These are phyloP conservation scores for Hydrangea macrophylla DNA, from an alignment of 148 eudicot genomes.

Conservation along the genomic window DNA sequence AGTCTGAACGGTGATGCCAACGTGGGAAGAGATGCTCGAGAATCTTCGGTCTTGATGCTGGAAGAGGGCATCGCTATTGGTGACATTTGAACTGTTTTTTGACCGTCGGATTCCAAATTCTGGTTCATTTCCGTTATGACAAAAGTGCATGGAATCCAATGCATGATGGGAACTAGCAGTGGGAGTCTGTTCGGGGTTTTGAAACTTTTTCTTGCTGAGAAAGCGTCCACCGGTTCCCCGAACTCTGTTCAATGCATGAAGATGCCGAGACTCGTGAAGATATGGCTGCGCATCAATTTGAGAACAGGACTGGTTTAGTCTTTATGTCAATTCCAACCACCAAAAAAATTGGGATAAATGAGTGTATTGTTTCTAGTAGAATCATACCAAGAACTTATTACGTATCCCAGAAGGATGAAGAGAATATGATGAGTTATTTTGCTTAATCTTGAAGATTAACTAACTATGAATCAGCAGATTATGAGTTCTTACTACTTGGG, in stretches of 20 bases:
- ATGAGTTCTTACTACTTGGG: too few species aligned
- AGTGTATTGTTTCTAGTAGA: neutral
- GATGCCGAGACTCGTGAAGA: slow-evolving; percentile 95
- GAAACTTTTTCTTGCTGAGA: slow-evolving; percentile 57
- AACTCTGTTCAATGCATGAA: slow-evolving; percentile 78
- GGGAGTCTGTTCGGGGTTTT: slow-evolving; percentile 26
- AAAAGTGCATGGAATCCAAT: slow-evolving; percentile 7
- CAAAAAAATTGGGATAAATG: neutral
- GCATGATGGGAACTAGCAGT: slow-evolving; percentile 7
- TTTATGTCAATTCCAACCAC: neutral
- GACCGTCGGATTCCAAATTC: slow-evolving; percentile 18
- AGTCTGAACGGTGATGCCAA: slow-evolving; percentile 10
- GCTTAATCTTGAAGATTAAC: too few species aligned
- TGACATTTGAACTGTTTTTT: slow-evolving; percentile 18
- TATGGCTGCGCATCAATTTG: slow-evolving; percentile 62
- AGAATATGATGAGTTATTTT: too few species aligned
- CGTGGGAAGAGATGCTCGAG: slow-evolving; percentile 25
- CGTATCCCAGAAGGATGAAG: too few species aligned
- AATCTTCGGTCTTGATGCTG: slow-evolving; percentile 37
- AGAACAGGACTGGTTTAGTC: neutral
- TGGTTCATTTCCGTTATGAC: slow-evolving; percentile 13
- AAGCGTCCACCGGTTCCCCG: slow-evolving; percentile 92
- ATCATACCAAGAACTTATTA: too few species aligned
- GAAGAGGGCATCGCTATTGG: slow-evolving; percentile 19
- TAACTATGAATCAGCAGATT: too few species aligned